A percentile compares a stretch with the other conserved stretches of the same genome.
These are phyloP conservation scores for Penicillium psychrosexuale DNA, from an alignment of 2,329 filamentous ascomycete genomes.

Conservation along the genomic window DNA sequence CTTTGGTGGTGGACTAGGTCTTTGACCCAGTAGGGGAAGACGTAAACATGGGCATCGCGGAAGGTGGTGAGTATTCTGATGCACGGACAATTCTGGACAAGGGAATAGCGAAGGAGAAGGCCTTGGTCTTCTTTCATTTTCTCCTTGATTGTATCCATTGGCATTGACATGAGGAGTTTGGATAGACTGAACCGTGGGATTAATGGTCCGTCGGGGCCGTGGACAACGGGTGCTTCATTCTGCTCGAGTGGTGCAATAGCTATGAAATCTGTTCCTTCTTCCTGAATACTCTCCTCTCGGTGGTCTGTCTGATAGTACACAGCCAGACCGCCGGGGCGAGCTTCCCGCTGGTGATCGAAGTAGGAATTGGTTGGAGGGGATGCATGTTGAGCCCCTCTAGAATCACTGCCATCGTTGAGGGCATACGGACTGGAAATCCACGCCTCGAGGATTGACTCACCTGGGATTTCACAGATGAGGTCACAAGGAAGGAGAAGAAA, in stretches of 20 bases:
- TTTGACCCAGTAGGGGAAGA: conserved; percentile 1
- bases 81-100: neutral
- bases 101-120: neutral
- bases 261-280: neutral
- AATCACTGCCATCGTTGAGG: neutral
- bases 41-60: conserved; percentile 5
- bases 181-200: neutral
- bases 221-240: neutral
- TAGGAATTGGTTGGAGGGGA: neutral
- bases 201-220: neutral
- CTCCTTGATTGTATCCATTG: conserved; percentile 2
- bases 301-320: neutral
- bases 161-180: conserved; percentile 1
- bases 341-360: neutral
- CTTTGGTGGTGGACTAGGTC: neutral
- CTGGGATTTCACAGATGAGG: neutral
- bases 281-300: neutral
- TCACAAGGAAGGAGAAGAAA: conserved; percentile 72
- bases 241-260: neutral
- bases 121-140: neutral
- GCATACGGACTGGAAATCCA: neutral
- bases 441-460: neutral
- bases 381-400: neutral
- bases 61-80: neutral
- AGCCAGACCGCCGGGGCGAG: neutral